Evolutionary conservation across 768 basidiomycete genomes (phyloP), one percentile per base, ranked within the genome.

Genomic region (Cyclocybe cylindracea): DNA sequence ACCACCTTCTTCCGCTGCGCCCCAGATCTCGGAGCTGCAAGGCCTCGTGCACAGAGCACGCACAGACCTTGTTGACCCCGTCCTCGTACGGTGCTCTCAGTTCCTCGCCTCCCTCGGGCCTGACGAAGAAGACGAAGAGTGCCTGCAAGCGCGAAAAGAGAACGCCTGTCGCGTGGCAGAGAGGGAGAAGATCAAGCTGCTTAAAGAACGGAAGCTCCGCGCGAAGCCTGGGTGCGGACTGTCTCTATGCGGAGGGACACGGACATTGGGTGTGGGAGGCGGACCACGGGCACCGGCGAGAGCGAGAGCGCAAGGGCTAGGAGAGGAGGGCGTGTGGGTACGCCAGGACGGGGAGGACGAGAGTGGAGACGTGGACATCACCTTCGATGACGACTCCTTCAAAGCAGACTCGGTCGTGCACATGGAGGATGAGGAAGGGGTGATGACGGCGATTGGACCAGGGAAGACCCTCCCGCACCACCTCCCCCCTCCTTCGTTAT

Each of bases 301-400:
- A 2, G 24, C 55, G 39, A 56, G 40, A 42, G 50, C 31, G 55
- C 36, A 68, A 52, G 60, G 63, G 54, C 36, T 67, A 51, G 60
- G 63, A 13, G 51, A 48, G 36, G 56, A 57, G 45, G 80, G 75
- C 1, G 80, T 85, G 24, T 82, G 78, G 54, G 73, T 85, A 35
- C 76, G 83, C 10, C 69, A 73, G 29, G 85, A 87, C 56, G 62
- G 77, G 2, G 82, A 77, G 29, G 85, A 87, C 51, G 84, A 86
- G 61, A 84, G 76, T 49, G 74, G 69, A 42, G 80, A 84, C 37
- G 83, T 86, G 9, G 84, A 87, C 54, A 75, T 86, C 32, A 74
- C 70, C 5, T 54, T 70, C 19, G 74, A 70, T 34, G 73, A 67
- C 40, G 61, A 67, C 43, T 54, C 51, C 10, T 24, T 24, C 24